phyloP scores from a whole-genome alignment of 2,329 filamentous ascomycete genomes.

The Epichloe glyceriae region DNA sequence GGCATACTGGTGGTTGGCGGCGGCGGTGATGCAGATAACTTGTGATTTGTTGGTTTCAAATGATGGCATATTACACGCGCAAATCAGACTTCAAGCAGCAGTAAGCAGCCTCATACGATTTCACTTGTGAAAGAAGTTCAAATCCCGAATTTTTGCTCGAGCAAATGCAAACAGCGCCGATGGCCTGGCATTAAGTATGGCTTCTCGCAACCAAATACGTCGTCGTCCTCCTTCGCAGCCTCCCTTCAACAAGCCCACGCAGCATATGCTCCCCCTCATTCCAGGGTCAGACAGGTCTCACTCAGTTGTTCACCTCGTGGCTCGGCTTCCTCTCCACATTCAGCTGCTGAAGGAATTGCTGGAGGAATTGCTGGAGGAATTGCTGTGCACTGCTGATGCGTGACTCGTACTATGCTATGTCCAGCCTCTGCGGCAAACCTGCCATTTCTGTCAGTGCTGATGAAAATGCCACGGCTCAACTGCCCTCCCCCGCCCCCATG shows the following conservation, averaged over 20 bases:
- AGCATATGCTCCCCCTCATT: constrained; percentile 3
- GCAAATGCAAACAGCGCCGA: not conserved
- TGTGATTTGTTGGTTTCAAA: too few relatives aligned
- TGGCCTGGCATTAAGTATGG: not conserved
- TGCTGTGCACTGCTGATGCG: not conserved
- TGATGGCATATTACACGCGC: too few relatives aligned
- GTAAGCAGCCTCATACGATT: not conserved
- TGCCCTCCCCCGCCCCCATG: too few relatives aligned
- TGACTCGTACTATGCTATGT: not conserved
- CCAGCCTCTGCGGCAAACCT: not conserved
- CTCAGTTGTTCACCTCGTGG: not conserved
- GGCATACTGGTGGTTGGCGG: not conserved
- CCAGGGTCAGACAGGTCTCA: not conserved
- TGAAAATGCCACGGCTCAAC: not conserved
- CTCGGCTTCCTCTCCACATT: not conserved
- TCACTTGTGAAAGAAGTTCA: not conserved
- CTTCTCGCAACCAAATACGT: not conserved
- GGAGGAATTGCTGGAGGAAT: not conserved
- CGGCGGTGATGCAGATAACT: not conserved
- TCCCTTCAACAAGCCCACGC: not conserved
- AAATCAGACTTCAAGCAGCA: too few relatives aligned
- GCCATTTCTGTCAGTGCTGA: not conserved
- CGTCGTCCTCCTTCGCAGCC: not conserved
- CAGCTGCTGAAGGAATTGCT: not conserved
- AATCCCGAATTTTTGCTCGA: not conserved